Percentiles rank a stretch among this genome's conserved stretches.
Evolutionary conservation across 2,329 filamentous ascomycete species (phyloP).

Genomic region (Chaetomiaceae sp.): DNA sequence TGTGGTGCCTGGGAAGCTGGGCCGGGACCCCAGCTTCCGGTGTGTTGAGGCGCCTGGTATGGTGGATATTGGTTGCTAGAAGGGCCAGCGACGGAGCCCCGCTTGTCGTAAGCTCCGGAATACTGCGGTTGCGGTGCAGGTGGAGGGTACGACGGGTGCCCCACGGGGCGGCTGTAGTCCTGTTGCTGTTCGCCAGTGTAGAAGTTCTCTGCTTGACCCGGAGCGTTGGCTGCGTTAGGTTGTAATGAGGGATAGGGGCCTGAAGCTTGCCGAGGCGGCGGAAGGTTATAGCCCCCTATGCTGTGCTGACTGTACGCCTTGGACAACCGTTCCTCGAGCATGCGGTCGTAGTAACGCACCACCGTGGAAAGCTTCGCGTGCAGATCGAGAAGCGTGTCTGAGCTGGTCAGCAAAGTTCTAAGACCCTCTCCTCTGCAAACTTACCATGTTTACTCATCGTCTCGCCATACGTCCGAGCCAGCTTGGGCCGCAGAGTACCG

Average conservation of each 20-base stretch:
- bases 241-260: slow-evolving; percentile 68
- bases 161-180: slow-evolving; percentile 42
- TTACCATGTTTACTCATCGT: slow-evolving; percentile 98
- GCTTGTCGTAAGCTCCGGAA: slow-evolving; percentile 35
- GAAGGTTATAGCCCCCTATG: slow-evolving; percentile 57
- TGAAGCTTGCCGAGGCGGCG: slow-evolving; percentile 45
- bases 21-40: slow-evolving; percentile 45
- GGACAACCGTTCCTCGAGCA: slow-evolving; percentile 92
- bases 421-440: slow-evolving; percentile 26
- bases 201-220: slow-evolving; percentile 66
- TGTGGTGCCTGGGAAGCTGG: slow-evolving; percentile 34
- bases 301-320: slow-evolving; percentile 84
- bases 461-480: slow-evolving; percentile 92
- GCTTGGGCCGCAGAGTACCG: slow-evolving; percentile 82
- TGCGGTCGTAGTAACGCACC: slow-evolving; percentile 93
- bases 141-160: slow-evolving; percentile 47
- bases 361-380: slow-evolving; percentile 95
- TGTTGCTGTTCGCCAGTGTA: slow-evolving; percentile 62
- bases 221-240: slow-evolving; percentile 41
- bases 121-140: slow-evolving; percentile 40
- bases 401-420: slow-evolving; percentile 26
- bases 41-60: slow-evolving; percentile 39
- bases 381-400: slow-evolving; percentile 86
- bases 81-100: slow-evolving; percentile 35
- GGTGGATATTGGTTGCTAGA: slow-evolving; percentile 39